Conservation (phyloP, 371 early-diverging fungal species). For the Mortierella sp. region DNA sequence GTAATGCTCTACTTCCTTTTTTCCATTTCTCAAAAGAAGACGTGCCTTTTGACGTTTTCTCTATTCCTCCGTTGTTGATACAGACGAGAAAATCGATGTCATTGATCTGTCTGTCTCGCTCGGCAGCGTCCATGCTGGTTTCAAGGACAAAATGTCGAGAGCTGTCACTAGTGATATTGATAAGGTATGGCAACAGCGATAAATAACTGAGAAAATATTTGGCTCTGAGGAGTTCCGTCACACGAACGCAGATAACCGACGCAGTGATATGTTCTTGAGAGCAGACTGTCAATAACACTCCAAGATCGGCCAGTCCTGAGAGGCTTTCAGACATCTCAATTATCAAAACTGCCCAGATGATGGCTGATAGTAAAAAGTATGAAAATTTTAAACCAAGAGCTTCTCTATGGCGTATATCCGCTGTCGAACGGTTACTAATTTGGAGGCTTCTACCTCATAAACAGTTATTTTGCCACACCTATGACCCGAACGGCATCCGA, state of each 20-base stretch:
- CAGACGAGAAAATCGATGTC: not conserved
- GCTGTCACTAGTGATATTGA: not conserved
- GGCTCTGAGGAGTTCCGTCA: too few species aligned
- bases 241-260: not conserved
- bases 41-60: too few species aligned
- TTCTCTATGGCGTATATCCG: too few species aligned
- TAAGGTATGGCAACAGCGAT: too few species aligned
- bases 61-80: too few species aligned
- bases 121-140: slow-evolving; percentile 1
- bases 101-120: not conserved
- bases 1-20: too few species aligned
- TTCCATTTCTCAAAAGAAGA: too few species aligned
- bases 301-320: not conserved
- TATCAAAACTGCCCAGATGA: not conserved
- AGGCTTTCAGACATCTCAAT: not conserved
- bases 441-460: not conserved
- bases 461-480: not conserved
- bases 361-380: not conserved
- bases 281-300: not conserved
- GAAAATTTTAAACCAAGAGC: not conserved
- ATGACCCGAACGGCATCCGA: slow-evolving; percentile 1
- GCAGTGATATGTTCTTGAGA: too few species aligned
- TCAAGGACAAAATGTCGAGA: not conserved
- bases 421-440: too few species aligned
- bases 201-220: too few species aligned